Base-by-base conservation (phyloP, 345 rosid genomes). In the Euphorbia pulcherrima region DNA sequence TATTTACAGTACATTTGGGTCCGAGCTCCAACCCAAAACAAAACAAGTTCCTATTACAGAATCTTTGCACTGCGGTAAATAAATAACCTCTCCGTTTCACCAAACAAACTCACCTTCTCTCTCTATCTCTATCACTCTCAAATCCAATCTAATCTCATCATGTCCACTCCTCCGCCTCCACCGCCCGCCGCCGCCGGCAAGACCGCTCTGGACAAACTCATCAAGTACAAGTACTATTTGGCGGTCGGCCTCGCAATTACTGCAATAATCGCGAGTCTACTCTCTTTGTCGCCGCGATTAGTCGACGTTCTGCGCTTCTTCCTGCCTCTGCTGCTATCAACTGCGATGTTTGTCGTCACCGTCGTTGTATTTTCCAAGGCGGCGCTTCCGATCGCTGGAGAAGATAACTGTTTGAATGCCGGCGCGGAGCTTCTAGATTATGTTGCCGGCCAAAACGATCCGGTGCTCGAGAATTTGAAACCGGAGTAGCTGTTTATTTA, bases 291-390 rank as follows among this genome's bases (percentile, higher is more conserved):
- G 8, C 97, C 98, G 2, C 79, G 97, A 50, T 85, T 92, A 66
- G 72, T 92, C 76, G 79, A 85, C 60, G 71, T 92, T 60, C 51
- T 92, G 57, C 77, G 92, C 70, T 92, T 87, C 83, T 92, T 92
- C 54, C 90, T 97, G 92, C 98, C 98, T 35, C 80, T 92, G n/a
- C 70, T 86, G 55, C 82, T 92, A 78, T 92, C 98, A 81, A 92
- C 98, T 2, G 83, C 93, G 62, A 84, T 92, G 64, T 92, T 92
- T 69, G 93, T 92, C 18, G 83, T 68, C 5, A 88, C 89, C 18
- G 87, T 87, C 70, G 51, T 83, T 80, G 76, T 92, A 81, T 86
- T 90, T 47, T 93, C 82, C 6, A 83, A 81, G 47, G 80, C 82
- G 67, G 79, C 84, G 16, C 67, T 67, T 2, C 77, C 78, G 3